Base-by-base conservation (phyloP, 2,329 filamentous ascomycete genomes). In the Rutstroemia sp. region DNA sequence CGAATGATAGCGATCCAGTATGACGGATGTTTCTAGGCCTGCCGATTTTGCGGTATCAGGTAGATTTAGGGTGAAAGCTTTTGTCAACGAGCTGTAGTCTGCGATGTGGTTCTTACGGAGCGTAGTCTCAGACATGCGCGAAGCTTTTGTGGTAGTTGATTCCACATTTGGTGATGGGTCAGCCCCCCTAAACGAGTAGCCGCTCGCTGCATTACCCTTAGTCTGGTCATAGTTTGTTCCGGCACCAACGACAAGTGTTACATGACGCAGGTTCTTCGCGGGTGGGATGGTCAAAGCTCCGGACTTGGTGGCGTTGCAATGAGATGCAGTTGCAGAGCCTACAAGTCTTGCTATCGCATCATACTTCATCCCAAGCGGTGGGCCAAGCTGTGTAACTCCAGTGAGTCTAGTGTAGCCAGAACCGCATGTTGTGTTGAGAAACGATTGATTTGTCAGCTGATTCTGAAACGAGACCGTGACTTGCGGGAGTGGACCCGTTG, bases 211-310 rank as follows among this genome's bases (percentile, higher is more conserved):
- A 48, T 73, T 78, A 1, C 80, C 79, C 36, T 76, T 74, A 3
- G 69, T 74, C 53, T 75, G 68, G 48, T 81, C 76, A 54, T 78
- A 82, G 57, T 81, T 72, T 1, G 78, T 79, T 6, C 67, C 70
- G 1, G 71, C 74, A 5, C 73, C 72, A 16, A 80, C 63, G 0
- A 80, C 68, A 6, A 81, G 7, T 27, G 70, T 69, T 9, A 73
- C 44, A 9, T 61, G 64, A 2, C 58, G 66, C 5, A 68, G 60
- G 4, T 61, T 23, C 8, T 59, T 36, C 0, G 48, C 56, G 1
- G 70, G 58, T 6, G 65, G 57, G 17, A 76, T 60, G 1, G 61
- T 61, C 17, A 76, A 60, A 0, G 60, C 62, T 16, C 66, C 70
- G 14, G 27, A 10, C 27, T 30, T 30, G 27, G 59, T 58, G 4